phyloP scores from a whole-genome alignment of 345 rosid genomes.

The Acer campestre region DNA sequence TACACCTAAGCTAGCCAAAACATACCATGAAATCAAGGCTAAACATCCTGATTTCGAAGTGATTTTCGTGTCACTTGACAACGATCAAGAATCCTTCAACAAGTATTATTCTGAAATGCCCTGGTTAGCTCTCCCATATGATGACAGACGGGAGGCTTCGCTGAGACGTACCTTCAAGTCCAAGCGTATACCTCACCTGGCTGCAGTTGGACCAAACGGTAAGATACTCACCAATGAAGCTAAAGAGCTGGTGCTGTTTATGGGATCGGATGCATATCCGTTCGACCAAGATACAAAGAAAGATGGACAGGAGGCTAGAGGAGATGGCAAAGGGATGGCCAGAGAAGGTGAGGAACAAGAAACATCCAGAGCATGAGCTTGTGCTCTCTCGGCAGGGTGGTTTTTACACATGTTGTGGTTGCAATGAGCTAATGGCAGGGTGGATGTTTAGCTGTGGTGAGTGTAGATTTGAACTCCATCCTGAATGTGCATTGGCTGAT shows the following conservation, averaged over 20 bases:
- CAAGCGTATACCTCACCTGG: slow-evolving; percentile 37
- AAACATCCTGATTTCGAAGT: slow-evolving; percentile 37
- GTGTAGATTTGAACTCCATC: slow-evolving; percentile 13
- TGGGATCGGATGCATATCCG: slow-evolving; percentile 49
- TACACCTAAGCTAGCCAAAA: slow-evolving; percentile 37
- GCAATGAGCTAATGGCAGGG: slow-evolving; percentile 5
- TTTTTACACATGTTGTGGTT: not conserved
- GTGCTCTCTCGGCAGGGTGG: not conserved
- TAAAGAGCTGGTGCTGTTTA: slow-evolving; percentile 20
- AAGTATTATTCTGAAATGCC: slow-evolving; percentile 43
- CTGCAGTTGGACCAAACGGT: slow-evolving; percentile 43
- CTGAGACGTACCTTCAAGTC: slow-evolving; percentile 42
- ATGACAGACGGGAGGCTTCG: slow-evolving; percentile 34
- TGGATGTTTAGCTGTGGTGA: slow-evolving; percentile 10
- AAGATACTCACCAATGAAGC: slow-evolving; percentile 36
- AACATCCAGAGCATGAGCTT: slow-evolving; percentile 7
- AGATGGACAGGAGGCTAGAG: slow-evolving; percentile 22
- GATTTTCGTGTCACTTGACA: slow-evolving; percentile 48
- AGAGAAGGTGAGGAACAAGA: slow-evolving; percentile 13
- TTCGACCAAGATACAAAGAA: slow-evolving; percentile 35
- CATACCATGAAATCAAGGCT: slow-evolving; percentile 38
- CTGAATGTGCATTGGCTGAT: slow-evolving; percentile 6
- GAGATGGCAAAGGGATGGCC: slow-evolving; percentile 13
- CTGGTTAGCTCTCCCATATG: slow-evolving; percentile 47
- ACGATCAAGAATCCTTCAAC: slow-evolving; percentile 35